Evolutionary conservation across 176 grass and related monocot genomes (phyloP).

Genomic region (Eremochloa ophiuroides): DNA sequence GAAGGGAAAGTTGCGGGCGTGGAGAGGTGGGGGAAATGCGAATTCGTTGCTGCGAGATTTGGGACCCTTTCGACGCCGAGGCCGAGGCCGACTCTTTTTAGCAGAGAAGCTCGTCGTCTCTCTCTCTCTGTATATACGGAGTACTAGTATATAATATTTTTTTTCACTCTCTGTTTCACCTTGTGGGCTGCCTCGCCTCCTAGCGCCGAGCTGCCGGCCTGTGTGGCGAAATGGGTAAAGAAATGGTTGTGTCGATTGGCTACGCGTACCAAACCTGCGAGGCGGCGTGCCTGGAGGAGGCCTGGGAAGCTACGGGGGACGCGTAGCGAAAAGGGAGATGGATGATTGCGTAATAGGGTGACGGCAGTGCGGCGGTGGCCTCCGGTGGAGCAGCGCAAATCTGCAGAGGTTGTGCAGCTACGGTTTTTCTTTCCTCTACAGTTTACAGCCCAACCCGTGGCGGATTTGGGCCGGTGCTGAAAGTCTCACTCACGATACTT

Average conservation of each 20-base stretch:
- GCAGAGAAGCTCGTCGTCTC: neutral
- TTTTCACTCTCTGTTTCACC: neutral
- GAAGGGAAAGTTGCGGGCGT: constrained; percentile 24
- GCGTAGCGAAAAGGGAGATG: too few species aligned
- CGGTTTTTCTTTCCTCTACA: too few species aligned
- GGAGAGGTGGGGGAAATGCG: neutral
- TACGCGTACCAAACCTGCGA: neutral
- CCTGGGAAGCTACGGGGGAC: neutral
- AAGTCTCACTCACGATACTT: too few species aligned
- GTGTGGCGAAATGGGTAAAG: neutral
- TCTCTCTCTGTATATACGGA: neutral
- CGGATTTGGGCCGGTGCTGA: too few species aligned
- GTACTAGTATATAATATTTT: neutral
- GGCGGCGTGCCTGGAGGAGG: neutral
- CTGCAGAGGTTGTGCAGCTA: too few species aligned
- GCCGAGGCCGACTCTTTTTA: neutral
- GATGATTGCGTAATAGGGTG: too few species aligned
- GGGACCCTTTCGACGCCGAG: constrained; percentile 27
- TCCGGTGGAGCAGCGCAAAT: too few species aligned
- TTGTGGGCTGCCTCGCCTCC: neutral
- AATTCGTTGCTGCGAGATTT: constrained; percentile 47
- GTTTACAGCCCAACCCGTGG: too few species aligned
- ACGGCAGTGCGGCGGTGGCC: too few species aligned
- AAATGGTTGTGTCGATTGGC: neutral
- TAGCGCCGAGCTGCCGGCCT: constrained; percentile 2